Percentiles rank a stretch among this genome's conserved stretches.
phyloP scores from a whole-genome alignment of 352 stramenopile genomes.

The Phytophthora constricta region DNA sequence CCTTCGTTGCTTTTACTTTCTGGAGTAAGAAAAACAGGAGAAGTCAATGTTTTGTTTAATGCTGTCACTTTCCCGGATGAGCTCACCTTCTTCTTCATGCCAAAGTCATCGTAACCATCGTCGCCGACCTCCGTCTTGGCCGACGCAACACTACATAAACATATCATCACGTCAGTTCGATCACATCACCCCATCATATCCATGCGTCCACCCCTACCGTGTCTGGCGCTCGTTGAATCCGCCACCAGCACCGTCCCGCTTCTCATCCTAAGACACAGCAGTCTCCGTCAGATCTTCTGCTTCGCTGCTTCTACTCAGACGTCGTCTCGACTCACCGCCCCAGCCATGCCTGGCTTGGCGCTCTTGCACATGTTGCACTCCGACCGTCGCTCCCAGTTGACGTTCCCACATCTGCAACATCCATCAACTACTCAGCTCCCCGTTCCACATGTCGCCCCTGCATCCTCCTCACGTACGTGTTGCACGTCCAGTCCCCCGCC shows the following conservation, averaged over 20 bases:
- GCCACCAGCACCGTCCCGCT: constrained; percentile 75
- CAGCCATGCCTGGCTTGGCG: constrained; percentile 72
- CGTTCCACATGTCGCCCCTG: not conserved
- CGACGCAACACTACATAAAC: constrained; percentile 57
- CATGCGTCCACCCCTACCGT: constrained; percentile 40
- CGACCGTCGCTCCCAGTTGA: constrained; percentile 86
- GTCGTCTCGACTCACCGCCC: constrained; percentile 42
- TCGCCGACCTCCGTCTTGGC: constrained; percentile 81
- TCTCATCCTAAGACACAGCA: constrained; percentile 68
- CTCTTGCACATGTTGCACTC: constrained; percentile 92
- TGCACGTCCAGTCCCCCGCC: constrained; percentile 82
- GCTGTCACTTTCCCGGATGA: not conserved
- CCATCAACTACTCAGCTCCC: not conserved
- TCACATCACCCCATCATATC: not conserved
- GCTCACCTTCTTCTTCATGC: constrained; percentile 81
- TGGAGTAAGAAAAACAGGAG: constrained; percentile 19
- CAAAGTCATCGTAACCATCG: constrained; percentile 90
- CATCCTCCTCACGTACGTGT: constrained; percentile 52
- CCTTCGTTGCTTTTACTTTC: constrained; percentile 74
- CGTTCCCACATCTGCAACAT: constrained; percentile 74
- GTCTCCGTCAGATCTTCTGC: not conserved
- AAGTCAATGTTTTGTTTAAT: not conserved
- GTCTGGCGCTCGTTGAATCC: constrained; percentile 89
- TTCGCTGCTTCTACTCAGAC: not conserved
- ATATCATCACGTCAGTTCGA: constrained; percentile 3